These are phyloP conservation scores for Cutaneotrichosporon dermatis DNA, from an alignment of 1,284 basidiomycete genomes.

Conservation along the genomic window DNA sequence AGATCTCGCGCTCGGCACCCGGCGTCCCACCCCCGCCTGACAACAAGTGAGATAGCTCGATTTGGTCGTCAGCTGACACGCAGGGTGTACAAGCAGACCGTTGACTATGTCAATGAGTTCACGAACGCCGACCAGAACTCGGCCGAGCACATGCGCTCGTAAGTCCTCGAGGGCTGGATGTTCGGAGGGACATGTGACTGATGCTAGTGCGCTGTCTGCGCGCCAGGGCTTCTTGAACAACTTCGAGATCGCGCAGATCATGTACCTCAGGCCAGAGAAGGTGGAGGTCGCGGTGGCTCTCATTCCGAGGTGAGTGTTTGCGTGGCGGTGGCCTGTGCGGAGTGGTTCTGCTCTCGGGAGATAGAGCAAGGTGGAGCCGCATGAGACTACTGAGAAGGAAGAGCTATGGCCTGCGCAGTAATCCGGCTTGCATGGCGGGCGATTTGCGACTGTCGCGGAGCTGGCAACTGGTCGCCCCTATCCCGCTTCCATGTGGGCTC, in stretches of 20 bases:
- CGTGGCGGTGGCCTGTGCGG: too few species aligned
- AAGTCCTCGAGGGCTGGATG: conserved; percentile 13
- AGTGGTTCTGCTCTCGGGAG: too few species aligned
- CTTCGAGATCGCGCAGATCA: conserved; percentile 46
- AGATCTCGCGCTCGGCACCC: conserved; percentile 26
- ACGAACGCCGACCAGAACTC: conserved; percentile 29
- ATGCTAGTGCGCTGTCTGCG: conserved; percentile 27
- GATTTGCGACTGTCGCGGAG: too few species aligned
- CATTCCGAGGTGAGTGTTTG: conserved; percentile 32
- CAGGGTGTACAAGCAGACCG: conserved; percentile 41
- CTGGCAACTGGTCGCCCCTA: too few species aligned
- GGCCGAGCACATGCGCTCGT: conserved; percentile 40
- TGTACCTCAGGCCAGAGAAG: conserved; percentile 40
- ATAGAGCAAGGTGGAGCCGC: too few species aligned
- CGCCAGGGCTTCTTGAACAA: conserved; percentile 40
- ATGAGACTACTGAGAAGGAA: too few species aligned
- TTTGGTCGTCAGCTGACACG: not conserved
- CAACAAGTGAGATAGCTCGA: conserved; percentile 34
- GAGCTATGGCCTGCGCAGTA: too few species aligned
- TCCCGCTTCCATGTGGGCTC: too few species aligned
- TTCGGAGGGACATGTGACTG: not conserved
- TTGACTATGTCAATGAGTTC: conserved; percentile 41
- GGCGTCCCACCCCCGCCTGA: conserved; percentile 39
- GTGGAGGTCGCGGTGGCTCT: conserved; percentile 43
- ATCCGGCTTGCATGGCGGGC: too few species aligned